Conservation (phyloP, 2,329 filamentous ascomycete species). For the Aspergillus aculeatinus region DNA sequence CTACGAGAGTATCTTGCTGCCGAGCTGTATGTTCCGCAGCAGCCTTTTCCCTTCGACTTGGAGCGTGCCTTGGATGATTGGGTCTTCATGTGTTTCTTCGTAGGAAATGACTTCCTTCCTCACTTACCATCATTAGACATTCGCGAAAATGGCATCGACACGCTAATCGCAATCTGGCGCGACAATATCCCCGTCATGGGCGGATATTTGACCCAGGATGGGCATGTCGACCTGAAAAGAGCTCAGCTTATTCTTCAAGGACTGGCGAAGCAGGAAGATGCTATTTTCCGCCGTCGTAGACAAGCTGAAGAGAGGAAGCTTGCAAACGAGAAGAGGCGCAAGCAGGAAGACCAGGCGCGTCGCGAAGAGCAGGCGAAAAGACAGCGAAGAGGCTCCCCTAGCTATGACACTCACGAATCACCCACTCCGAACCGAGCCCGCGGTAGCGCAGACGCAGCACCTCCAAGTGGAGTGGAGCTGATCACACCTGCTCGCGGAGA, state of each 20-base stretch:
- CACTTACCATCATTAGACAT: slow-evolving; percentile 98
- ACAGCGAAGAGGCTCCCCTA: slow-evolving; percentile 47
- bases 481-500: slow-evolving; percentile 57
- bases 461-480: slow-evolving; percentile 53
- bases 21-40: slow-evolving; percentile 78
- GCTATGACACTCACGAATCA: slow-evolving; percentile 39
- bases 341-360: slow-evolving; percentile 63
- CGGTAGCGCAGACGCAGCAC: slow-evolving; percentile 31
- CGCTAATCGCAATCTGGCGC: slow-evolving; percentile 93
- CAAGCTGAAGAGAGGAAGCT: slow-evolving; percentile 82
- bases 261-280: slow-evolving; percentile 87
- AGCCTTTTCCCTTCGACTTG: slow-evolving; percentile 87
- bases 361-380: slow-evolving; percentile 46
- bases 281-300: slow-evolving; percentile 85
- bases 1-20: slow-evolving; percentile 89
- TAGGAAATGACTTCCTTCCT: slow-evolving; percentile 96
- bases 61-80: slow-evolving; percentile 95
- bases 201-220: slow-evolving; percentile 94
- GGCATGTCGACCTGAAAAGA: slow-evolving; percentile 79
- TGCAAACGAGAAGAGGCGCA: slow-evolving; percentile 74
- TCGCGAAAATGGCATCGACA: slow-evolving; percentile 94
- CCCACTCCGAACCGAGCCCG: slow-evolving; percentile 28
- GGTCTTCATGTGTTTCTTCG: slow-evolving; percentile 99
- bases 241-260: slow-evolving; percentile 87
- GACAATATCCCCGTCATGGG: slow-evolving; percentile 90